Base-by-base conservation (phyloP, 129 eudicot genomes). In the Tagetes patula region DNA sequence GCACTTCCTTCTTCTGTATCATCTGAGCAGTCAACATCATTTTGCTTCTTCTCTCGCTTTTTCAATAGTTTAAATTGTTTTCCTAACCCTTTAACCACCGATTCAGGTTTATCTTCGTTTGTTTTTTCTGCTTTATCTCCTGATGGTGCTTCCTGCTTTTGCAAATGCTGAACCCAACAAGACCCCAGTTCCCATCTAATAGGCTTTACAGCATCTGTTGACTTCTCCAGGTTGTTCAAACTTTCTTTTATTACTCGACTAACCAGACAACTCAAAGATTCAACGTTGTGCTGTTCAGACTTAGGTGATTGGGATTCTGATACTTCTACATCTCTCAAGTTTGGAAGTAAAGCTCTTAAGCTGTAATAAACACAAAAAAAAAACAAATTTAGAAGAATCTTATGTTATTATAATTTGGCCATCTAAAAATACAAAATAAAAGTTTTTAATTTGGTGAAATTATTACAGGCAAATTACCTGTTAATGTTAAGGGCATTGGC, bases 181-280 rank as follows among this genome's bases (percentile, higher is more conserved):
- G 99, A 95, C 75, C 97, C 97, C 78, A 95, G 86, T 79, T 95
- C 99, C 99, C 99, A 95, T 85, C 99, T 86, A 77, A 95, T 83
- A 75, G 85, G 68, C 71, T 77, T 76, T 58, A 79, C 91, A 34
- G 84, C 62, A 66, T 10, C 80, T 70, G 73, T 64, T 61, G 86
- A 71, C 55, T 76, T 69, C 53, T 79, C 85, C 58, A 95, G 69
- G 69, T 88, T 85, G 65, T 47, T 80, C 78, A 88, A 66, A 79
- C 99, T 86, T 46, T 88, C 91, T 62, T 80, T 82, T 45, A 85
- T 79, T 47, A 91, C 85, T 83, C 42, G 82, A 9, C 50, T 78
- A 63, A 91, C 88, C 47, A 75, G 69, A 79, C 65, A 70, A 80
- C 88, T 85, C 33, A 85, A 82, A 76, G 77, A 71, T 82, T 84